phyloP scores from a whole-genome alignment of 768 basidiomycete genomes.

The Xerocomellus intermedius region DNA sequence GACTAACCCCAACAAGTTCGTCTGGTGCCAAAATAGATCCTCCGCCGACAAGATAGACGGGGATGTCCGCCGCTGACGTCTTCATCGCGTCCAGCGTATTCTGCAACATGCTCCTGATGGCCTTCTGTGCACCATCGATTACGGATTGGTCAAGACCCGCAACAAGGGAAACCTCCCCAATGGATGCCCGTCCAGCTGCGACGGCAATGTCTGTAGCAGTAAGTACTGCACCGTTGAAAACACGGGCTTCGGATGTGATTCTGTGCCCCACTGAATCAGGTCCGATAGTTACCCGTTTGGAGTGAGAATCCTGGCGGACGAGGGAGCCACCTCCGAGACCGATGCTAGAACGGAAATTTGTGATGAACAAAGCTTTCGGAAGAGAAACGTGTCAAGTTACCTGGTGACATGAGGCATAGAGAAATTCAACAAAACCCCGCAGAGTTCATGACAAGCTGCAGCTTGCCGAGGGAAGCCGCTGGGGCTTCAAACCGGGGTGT shows the following conservation, averaged over 20 bases:
- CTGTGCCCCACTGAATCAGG: conserved; percentile 65
- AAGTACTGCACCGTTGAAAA: conserved; percentile 55
- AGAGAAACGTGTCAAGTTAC: conserved; percentile 16
- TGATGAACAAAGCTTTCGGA: background rate
- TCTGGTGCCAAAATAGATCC: conserved; percentile 59
- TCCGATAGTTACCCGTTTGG: conserved; percentile 49
- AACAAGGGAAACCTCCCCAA: conserved; percentile 29
- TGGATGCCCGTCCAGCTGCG: conserved; percentile 33
- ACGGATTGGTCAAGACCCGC: conserved; percentile 22
- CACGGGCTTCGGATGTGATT: conserved; percentile 45
- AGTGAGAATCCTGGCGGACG: conserved; percentile 36
- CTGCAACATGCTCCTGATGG: conserved; percentile 45
- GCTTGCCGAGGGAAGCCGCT: conserved; percentile 63
- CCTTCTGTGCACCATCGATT: conserved; percentile 36
- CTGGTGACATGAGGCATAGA: conserved; percentile 55
- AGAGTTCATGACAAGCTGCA: conserved; percentile 59
- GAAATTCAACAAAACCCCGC: conserved; percentile 60
- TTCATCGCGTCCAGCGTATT: conserved; percentile 61
- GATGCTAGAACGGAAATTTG: conserved; percentile 36
- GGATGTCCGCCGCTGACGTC: conserved; percentile 54
- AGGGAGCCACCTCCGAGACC: conserved; percentile 66
- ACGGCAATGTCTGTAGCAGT: conserved; percentile 65
- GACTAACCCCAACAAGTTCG: conserved; percentile 48
- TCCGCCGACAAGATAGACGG: conserved; percentile 64
- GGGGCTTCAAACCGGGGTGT: conserved; percentile 30